These are phyloP conservation scores for Clausena lansium DNA, from an alignment of 345 rosid species.

Conservation along the genomic window DNA sequence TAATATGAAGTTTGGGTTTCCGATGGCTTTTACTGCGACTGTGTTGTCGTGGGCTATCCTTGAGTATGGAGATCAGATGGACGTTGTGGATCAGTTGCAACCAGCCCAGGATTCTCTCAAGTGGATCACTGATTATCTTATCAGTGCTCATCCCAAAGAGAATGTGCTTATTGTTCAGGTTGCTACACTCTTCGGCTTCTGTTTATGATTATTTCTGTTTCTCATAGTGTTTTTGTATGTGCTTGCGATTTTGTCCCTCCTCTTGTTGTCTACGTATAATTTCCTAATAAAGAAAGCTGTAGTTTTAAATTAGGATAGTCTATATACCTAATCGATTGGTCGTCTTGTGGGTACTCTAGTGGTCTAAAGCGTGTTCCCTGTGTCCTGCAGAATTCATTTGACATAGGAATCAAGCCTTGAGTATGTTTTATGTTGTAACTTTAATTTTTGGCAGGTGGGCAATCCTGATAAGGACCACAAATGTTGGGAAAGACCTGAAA, in stretches of 20 bases:
- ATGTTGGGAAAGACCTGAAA: conserved; percentile 96
- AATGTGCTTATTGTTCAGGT: conserved; percentile 91
- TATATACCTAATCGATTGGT: not conserved
- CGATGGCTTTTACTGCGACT: conserved; percentile 90
- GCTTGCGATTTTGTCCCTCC: not conserved
- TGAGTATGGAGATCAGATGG: conserved; percentile 97
- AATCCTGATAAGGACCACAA: conserved; percentile 69
- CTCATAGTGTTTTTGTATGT: not conserved
- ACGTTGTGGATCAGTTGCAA: conserved; percentile 51
- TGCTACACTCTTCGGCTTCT: not conserved
- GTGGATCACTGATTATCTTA: conserved; percentile 89
- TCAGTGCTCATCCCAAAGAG: conserved; percentile 69
- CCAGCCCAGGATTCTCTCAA: conserved; percentile 69
- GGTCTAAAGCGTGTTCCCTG: not conserved
- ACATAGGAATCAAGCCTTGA: not conserved
- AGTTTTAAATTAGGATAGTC: not conserved
- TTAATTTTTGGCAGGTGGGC: conserved; percentile 64
- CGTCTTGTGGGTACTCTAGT: not conserved
- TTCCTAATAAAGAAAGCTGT: not conserved
- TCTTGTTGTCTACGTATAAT: not conserved
- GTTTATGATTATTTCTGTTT: not conserved
- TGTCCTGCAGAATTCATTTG: not conserved
- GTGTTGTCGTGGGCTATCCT: conserved; percentile 92
- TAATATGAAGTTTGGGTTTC: conserved; percentile 90
- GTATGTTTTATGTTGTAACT: not conserved